Evolutionary conservation across 1,284 basidiomycete genomes (phyloP).

Genomic region (Takashimella tepidaria): DNA sequence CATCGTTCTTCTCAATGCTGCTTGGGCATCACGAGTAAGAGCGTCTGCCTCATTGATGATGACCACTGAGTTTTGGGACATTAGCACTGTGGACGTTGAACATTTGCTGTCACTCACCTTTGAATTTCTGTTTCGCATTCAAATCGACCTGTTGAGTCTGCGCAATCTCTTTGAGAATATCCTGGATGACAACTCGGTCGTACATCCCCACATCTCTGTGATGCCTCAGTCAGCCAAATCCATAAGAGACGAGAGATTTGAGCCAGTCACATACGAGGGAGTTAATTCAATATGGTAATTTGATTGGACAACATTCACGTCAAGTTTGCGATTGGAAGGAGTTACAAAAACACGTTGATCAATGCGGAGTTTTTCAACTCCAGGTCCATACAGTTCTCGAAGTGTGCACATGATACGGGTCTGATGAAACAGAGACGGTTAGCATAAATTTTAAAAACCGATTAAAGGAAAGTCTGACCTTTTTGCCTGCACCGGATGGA

Average conservation of each 20-base stretch:
- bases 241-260: no score
- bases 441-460: constrained; percentile 4
- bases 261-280: constrained; percentile 79
- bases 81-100: neutral
- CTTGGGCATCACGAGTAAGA: constrained; percentile 91
- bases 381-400: constrained; percentile 82
- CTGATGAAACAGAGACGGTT: no score
- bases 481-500: constrained; percentile 94
- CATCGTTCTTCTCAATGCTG: constrained; percentile 95
- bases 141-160: constrained; percentile 98
- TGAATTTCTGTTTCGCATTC: constrained; percentile 92
- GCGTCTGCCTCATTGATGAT: constrained; percentile 98
- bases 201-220: constrained; percentile 90
- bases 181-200: constrained; percentile 93
- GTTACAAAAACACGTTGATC: constrained; percentile 96
- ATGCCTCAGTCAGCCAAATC: neutral
- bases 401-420: constrained; percentile 88
- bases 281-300: constrained; percentile 98
- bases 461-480: constrained; percentile 51
- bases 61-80: constrained; percentile 59
- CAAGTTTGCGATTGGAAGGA: constrained; percentile 89
- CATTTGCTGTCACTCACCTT: constrained; percentile 57
- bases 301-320: constrained; percentile 94
- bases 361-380: constrained; percentile 96
- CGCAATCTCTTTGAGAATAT: constrained; percentile 96